Evolutionary conservation across 2,329 filamentous ascomycete genomes (phyloP).

Genomic region (Lasiodiplodia theobromae): DNA sequence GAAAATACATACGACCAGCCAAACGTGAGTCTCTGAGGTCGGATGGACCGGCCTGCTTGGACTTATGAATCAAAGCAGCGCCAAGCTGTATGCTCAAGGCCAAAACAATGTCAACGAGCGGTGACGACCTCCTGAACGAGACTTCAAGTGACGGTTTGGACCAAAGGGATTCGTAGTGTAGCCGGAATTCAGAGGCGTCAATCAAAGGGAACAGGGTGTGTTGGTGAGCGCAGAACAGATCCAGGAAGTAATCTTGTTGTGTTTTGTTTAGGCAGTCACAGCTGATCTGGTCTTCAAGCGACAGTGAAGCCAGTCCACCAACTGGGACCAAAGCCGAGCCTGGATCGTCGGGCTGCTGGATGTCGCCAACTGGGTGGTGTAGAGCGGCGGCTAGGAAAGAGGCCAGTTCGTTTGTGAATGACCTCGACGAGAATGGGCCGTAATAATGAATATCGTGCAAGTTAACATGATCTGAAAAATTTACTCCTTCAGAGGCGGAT

Average conservation of each 20-base stretch:
- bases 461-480: neutral
- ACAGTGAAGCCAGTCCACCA: neutral
- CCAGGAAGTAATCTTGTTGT: conserved; percentile 58
- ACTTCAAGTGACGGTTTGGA: conserved; percentile 28
- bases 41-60: neutral
- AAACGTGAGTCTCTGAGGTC: conserved; percentile 49
- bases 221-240: conserved; percentile 58
- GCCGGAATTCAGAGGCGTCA: conserved; percentile 54
- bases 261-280: conserved; percentile 44
- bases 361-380: conserved; percentile 39
- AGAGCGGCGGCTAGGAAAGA: conserved; percentile 45
- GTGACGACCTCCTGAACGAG: conserved; percentile 51
- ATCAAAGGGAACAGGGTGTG: conserved; percentile 54
- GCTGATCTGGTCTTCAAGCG: conserved; percentile 20
- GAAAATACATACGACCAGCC: conserved; percentile 57
- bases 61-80: conserved; percentile 34
- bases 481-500: neutral
- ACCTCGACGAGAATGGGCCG: conserved; percentile 55
- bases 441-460: conserved; percentile 37
- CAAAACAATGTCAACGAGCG: conserved; percentile 61
- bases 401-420: conserved; percentile 54
- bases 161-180: conserved; percentile 48
- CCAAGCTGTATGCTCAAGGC: conserved; percentile 61
- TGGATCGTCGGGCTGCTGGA: neutral
- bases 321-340: neutral